Conservation (phyloP, 2,329 filamentous ascomycete genomes). For the Phialocephala sp. region DNA sequence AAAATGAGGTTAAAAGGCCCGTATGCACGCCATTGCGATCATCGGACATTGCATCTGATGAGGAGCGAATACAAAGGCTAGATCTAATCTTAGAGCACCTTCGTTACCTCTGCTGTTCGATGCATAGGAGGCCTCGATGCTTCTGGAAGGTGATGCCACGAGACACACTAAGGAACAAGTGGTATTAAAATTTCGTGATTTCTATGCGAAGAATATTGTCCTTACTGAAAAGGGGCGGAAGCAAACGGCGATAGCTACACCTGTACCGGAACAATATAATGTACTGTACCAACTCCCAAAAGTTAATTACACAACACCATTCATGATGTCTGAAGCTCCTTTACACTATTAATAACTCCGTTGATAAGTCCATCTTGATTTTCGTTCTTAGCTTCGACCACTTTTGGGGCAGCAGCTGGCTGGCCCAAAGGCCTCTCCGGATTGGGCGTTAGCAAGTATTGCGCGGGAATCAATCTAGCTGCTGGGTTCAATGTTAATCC, state of each 20-base stretch:
- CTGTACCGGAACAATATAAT: too few species aligned
- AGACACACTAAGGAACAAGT: too few species aligned
- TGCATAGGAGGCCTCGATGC: too few species aligned
- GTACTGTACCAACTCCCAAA: conserved; percentile 5
- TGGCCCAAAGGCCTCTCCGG: conserved; percentile 53
- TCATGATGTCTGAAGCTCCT: conserved; percentile 33
- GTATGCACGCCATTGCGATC: neutral
- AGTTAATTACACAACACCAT: neutral
- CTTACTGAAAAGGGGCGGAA: neutral
- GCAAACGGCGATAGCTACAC: neutral
- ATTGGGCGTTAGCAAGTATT: conserved; percentile 73
- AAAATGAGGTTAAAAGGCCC: neutral
- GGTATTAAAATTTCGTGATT: too few species aligned
- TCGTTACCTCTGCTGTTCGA: neutral
- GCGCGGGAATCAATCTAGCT: conserved; percentile 75
- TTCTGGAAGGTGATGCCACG: neutral
- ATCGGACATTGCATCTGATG: neutral
- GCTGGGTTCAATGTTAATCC: conserved; percentile 85
- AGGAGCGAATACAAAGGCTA: neutral
- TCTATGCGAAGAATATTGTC: neutral
- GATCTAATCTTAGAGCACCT: neutral
- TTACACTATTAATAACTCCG: conserved; percentile 34
- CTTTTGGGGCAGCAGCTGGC: conserved; percentile 28
- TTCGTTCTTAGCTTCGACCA: conserved; percentile 26
- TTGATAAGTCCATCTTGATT: conserved; percentile 46